Base-by-base conservation (phyloP, 2,329 filamentous ascomycete genomes). In the Chalaropsis thielavioides region DNA sequence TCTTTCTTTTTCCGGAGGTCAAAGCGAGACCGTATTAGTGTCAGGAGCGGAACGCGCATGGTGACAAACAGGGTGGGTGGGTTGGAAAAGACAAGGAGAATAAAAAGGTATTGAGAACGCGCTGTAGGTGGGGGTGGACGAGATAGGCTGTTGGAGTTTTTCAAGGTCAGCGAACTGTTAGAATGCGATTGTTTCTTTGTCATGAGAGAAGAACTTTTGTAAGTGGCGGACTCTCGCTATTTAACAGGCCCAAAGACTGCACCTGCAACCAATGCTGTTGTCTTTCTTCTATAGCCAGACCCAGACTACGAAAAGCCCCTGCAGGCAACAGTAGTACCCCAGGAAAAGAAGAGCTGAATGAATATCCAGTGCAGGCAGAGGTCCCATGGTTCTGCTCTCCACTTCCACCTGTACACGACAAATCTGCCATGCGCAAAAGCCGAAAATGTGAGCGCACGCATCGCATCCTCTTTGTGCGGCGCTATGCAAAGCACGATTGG, bases 21-120 rank as follows among this genome's bases (percentile, higher is more conserved):
- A 58, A 58, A 58, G 54, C 54, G 27, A 58, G 54, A 58, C 27
- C 54, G 54, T 58, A 58, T 58, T 58, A 58, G 54, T 58, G 54
- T 58, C 27, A 58, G 27, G 38, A 58, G 54, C 27, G 54, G 54
- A 38, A 58, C 54, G n/a, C 54, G 54, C 54, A 58, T 58, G 54
- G n/a, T 19, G 27, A 58, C 27, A 15, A 56, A 17, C 24, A 10
- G 27, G 7, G 51, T 10, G 5, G 51, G 31, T 10, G 13, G 5
- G 51, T 31, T 10, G 13, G 8, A 13, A n/a, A 17, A 38, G 24
- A n/a, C 15, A n/a, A 17, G 15, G 2, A 35, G 31, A 35, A n/a
- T n/a, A 10, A 3, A 38, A 19, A 4, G 15, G 54, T 2, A 13
- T 58, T 7, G 27, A 38, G 10, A n/a, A 19, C 2, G 38, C 24